These are phyloP conservation scores for Austroboletus rostrupii DNA, from an alignment of 1,284 basidiomycete species.

Conservation along the genomic window DNA sequence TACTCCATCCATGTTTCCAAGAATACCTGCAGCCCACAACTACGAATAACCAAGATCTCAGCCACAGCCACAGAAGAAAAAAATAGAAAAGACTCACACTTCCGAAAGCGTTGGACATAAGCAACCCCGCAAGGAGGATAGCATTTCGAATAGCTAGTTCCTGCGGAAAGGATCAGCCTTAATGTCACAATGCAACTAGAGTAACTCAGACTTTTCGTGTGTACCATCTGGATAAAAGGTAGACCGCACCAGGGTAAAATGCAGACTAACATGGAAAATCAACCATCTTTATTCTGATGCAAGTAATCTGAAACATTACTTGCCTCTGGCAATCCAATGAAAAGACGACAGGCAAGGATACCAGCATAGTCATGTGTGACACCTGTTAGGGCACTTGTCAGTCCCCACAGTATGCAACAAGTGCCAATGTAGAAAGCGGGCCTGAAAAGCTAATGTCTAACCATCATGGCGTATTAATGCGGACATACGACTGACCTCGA, in stretches of 20 bases:
- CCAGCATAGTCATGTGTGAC: constrained; percentile 52
- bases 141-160: constrained; percentile 67
- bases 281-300: neutral
- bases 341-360: constrained; percentile 55
- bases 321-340: constrained; percentile 61
- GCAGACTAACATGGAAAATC: constrained; percentile 37
- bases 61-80: too few species aligned
- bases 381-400: constrained; percentile 59
- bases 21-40: neutral
- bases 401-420: constrained; percentile 61
- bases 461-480: constrained; percentile 16
- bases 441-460: constrained; percentile 27
- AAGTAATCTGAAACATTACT: constrained; percentile 35
- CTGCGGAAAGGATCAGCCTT: constrained; percentile 26
- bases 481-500: constrained; percentile 33
- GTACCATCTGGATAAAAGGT: constrained; percentile 63
- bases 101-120: constrained; percentile 76
- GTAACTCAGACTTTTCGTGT: constrained; percentile 47
- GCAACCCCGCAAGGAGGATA: constrained; percentile 61
- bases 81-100: constrained; percentile 37
- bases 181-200: neutral
- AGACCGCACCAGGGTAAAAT: constrained; percentile 61
- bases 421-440: constrained; percentile 59
- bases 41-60: neutral
- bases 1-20: constrained; percentile 45